A percentile compares a stretch with the other conserved stretches of the same genome.
Conservation (phyloP, 495 filamentous ascomycete genomes). For the Penicillium ucsense region DNA sequence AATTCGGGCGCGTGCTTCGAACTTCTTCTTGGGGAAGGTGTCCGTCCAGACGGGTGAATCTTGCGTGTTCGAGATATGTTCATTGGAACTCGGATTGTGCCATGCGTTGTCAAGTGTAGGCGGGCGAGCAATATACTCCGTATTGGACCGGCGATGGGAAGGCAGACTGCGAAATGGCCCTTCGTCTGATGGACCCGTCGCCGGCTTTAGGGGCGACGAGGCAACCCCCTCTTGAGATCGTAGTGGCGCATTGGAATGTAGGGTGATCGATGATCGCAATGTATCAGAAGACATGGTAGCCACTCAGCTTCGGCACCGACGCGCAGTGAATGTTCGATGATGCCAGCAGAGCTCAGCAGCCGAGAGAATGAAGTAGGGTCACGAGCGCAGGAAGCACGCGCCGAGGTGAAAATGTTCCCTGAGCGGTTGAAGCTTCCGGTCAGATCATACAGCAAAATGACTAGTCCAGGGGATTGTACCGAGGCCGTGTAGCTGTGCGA, state of each 20-base stretch:
- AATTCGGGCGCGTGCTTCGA: slow-evolving; percentile 31
- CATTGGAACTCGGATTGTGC: slow-evolving; percentile 14
- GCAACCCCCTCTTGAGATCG: slow-evolving; percentile 17
- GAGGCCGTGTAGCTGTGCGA: too few relatives aligned
- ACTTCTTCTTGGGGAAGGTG: slow-evolving; percentile 30
- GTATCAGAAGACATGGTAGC: slow-evolving; percentile 12
- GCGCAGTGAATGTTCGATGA: slow-evolving; percentile 9
- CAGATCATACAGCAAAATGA: too few relatives aligned
- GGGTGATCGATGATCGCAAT: slow-evolving; percentile 10
- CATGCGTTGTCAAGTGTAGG: slow-evolving; percentile 16
- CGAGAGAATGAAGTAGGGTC: too few relatives aligned
- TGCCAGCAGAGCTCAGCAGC: too few relatives aligned
- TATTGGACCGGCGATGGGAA: slow-evolving; percentile 34
- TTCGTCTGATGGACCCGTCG: slow-evolving; percentile 7
- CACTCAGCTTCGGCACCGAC: slow-evolving; percentile 3
- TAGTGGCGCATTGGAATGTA: slow-evolving; percentile 21
- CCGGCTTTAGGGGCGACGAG: slow-evolving; percentile 12
- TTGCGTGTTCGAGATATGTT: slow-evolving; percentile 5
- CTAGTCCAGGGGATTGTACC: too few relatives aligned
- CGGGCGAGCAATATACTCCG: slow-evolving; percentile 26
- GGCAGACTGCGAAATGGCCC: slow-evolving; percentile 15
- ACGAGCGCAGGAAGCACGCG: too few relatives aligned
- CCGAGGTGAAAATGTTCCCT: too few relatives aligned
- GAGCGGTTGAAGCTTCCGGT: too few relatives aligned
- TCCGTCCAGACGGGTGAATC: slow-evolving; percentile 18